Conservation (phyloP, 805 yeast species). For the Yamadazyma takamatsuzukensis region DNA sequence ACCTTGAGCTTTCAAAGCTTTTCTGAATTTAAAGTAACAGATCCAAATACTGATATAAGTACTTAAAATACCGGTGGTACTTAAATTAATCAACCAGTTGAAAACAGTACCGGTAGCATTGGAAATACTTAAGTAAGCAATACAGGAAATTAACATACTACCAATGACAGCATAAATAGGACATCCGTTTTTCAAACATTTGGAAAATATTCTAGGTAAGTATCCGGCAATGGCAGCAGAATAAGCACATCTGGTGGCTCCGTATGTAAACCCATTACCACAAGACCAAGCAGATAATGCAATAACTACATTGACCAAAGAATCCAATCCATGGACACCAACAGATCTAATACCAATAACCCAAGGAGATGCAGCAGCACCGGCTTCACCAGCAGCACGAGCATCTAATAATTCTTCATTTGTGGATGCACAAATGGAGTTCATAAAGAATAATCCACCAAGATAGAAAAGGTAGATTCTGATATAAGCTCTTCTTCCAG, state of each 20-base stretch:
- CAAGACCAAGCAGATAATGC: slow-evolving; percentile 36
- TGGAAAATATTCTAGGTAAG: slow-evolving; percentile 29
- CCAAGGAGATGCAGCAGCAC: slow-evolving; percentile 39
- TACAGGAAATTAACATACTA: slow-evolving; percentile 17
- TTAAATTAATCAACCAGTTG: slow-evolving; percentile 34
- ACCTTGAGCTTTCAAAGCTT: slow-evolving; percentile 27
- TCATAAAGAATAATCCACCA: slow-evolving; percentile 38
- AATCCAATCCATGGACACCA: slow-evolving; percentile 33
- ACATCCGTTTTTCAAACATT: slow-evolving; percentile 29
- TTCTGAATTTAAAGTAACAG: slow-evolving; percentile 30
- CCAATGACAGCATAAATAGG: slow-evolving; percentile 28
- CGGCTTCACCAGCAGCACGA: slow-evolving; percentile 22
- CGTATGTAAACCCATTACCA: slow-evolving; percentile 33
- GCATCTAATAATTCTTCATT: slow-evolving; percentile 28
- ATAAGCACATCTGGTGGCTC: slow-evolving; percentile 33
- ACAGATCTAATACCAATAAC: slow-evolving; percentile 33
- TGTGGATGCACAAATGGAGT: slow-evolving; percentile 29
- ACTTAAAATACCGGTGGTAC: slow-evolving; percentile 32
- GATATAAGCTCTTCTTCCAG: slow-evolving; percentile 32
- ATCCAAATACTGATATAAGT: slow-evolving; percentile 28
- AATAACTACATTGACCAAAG: slow-evolving; percentile 30
- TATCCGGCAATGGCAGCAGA: slow-evolving; percentile 34
- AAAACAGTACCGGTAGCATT: slow-evolving; percentile 26
- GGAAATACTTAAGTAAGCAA: slow-evolving; percentile 28
- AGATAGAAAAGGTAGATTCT: slow-evolving; percentile 33